Conservation (phyloP, 1,139 yeast genomes). For the Insectozyma bohioensis region DNA sequence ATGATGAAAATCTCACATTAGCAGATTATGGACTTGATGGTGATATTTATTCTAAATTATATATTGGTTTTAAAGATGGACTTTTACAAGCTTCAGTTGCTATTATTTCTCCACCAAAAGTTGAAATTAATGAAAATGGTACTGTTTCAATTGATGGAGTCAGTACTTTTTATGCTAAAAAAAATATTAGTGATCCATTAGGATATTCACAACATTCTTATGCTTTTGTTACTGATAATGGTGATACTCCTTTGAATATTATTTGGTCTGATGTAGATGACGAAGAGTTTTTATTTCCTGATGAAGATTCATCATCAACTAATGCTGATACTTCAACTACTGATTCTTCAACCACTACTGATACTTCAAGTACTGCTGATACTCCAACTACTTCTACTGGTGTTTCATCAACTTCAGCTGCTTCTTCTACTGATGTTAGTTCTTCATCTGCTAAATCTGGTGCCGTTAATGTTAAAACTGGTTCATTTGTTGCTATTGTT, state of each 20-base stretch:
- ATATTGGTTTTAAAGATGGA: conserved; percentile 5
- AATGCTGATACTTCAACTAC: conserved; percentile 1
- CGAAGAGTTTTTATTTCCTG: neutral
- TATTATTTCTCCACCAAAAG: conserved; percentile 11
- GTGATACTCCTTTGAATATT: conserved; percentile 21
- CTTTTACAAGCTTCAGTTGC: conserved; percentile 16
- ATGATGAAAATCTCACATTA: no score
- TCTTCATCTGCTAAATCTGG: no score
- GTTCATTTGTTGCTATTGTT: neutral
- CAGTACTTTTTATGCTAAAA: conserved; percentile 35
- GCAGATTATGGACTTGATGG: no score
- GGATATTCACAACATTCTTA: conserved; percentile 29
- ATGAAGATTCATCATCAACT: conserved; percentile 2
- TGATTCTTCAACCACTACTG: neutral
- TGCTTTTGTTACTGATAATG: conserved; percentile 22
- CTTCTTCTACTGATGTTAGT: no score
- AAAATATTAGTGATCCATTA: conserved; percentile 44
- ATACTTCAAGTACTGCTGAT: neutral
- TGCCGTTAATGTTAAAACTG: neutral
- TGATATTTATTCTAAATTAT: no score
- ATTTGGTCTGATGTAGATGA: conserved; percentile 10
- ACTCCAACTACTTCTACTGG: neutral
- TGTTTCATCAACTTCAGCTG: neutral
- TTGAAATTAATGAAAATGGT: conserved; percentile 21
- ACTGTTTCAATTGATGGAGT: conserved; percentile 30